Base-by-base conservation (phyloP, 164 flowering plant species). In the Echeveria elegans region DNA sequence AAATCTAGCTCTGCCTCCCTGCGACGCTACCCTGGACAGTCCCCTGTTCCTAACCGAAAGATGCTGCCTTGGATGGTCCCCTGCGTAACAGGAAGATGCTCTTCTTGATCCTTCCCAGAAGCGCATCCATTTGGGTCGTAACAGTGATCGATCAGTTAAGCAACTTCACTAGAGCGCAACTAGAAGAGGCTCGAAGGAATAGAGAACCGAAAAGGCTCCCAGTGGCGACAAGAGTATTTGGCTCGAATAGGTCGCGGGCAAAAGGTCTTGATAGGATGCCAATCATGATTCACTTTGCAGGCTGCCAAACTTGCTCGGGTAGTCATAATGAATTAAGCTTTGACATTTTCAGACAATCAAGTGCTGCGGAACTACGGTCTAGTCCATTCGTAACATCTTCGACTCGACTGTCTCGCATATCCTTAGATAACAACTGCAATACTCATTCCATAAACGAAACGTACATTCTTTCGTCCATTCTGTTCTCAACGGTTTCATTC, bases 231-330 rank as follows among this genome's bases (percentile, higher is more conserved):
- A 86, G 76, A 21, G 83, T 69, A 1, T 86, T 86, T 52, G 37
- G 3, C 37, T 34, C 37, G 7, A 34, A 34, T 7, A 24, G 36
- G 6, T 62, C 23, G 34, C 26, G 63, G 45, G 86, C 77, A 41
- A 68, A n/a, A 41, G 82, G 72, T n/a, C 71, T 89, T 34, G 67
- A 79, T 76, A 70, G 92, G 66, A 36, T 90, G 60, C 98, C 98
- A 60, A 87, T 90, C 65, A 77, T 93, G 32, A 93, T 97, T n/a
- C 98, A 93, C 60, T 93, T 93, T 76, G 86, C 97, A 1, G 98
- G 98, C 6, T 93, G 98, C 59, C 96, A 93, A 77, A 96, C 97
- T 0, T 90, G 97, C 67, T 90, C 90, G 60, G 98, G 98, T 66
- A 70, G 78, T 37, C 95, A 89, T 75, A 93, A 89, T 59, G 96